Conservation (phyloP, 179 eudicot genomes). For the Silene coronaria region DNA sequence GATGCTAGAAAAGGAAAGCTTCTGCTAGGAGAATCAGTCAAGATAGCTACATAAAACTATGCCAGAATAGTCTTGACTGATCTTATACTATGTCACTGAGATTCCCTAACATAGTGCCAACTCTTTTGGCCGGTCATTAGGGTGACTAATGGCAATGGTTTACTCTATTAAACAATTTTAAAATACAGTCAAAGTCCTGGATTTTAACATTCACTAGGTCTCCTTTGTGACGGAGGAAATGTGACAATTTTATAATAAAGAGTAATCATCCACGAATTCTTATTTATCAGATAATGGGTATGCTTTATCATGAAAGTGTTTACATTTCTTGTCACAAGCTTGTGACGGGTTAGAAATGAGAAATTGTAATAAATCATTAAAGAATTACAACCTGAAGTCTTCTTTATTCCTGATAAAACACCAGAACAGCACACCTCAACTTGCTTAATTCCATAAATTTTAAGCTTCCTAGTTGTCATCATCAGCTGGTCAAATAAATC, state of each 20-base stretch:
- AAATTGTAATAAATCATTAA: neutral
- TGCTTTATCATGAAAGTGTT: too few species aligned
- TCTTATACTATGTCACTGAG: neutral
- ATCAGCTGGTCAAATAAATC: too few species aligned
- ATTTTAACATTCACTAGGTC: too few species aligned
- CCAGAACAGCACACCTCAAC: neutral
- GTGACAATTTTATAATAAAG: too few species aligned
- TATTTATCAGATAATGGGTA: too few species aligned
- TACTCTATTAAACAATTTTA: neutral
- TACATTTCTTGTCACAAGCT: too few species aligned
- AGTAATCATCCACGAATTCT: too few species aligned
- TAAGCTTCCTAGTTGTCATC: constrained; percentile 7
- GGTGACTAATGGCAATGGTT: neutral
- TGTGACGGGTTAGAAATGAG: too few species aligned
- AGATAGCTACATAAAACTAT: neutral
- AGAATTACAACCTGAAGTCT: neutral
- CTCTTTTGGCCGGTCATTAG: constrained; percentile 3
- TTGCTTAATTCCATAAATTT: neutral
- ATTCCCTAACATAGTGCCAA: neutral
- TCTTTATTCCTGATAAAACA: neutral
- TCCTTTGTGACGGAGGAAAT: too few species aligned
- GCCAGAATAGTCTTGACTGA: neutral
- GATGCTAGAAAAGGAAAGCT: neutral
- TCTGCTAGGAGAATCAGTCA: neutral
- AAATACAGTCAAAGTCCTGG: neutral